Base-by-base conservation (phyloP, 2,329 filamentous ascomycete species). In the Penicillium sp. region DNA sequence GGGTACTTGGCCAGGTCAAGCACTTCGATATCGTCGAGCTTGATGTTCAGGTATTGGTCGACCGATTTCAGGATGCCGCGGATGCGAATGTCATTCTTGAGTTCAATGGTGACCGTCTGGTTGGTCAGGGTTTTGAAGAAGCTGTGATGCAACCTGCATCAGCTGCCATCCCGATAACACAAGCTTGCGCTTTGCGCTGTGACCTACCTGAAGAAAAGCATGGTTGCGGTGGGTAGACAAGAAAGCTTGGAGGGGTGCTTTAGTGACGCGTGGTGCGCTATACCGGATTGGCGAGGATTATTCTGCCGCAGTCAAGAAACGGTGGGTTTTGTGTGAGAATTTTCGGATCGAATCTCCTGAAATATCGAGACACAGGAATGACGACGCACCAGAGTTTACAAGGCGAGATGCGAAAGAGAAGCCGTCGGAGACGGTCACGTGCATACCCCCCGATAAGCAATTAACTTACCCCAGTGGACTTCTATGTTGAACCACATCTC, bases 91-190 rank as follows among this genome's bases (percentile, higher is more conserved):
- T 99, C 94, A 75, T 99, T 99, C 79, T 99, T 99, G 74, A 99
- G 89, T 80, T 99, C 94, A 72, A 99, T 91, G 43, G 92, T 97
- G 70, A 99, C 92, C 80, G 95, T 87, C 65, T 94, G 89, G 80
- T 97, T 94, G 73, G 97, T 95, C 69, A 97, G 89, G 50, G 93
- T 97, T 77, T 97, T 97, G 86, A 97, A 97, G 81, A 97, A 97
- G 79, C 90, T 94, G 70, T 5, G 23, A n/a, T 16, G 7, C n/a
- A 7, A 13, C 2, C 11, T 1, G 2, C 3, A n/a, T 53, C 13
- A 53, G 36, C 39, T 35, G 18, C 9, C 4, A 4, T 9, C 13
- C 3, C 7, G 6, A 16, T 1, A 2, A 2, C 4, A 30, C 23
- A 23, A 10, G n/a, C 11, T 23, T 42, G 39, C 23, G 43, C 46